phyloP scores from a whole-genome alignment of 768 basidiomycete species.

The Saitozyma podzolica region DNA sequence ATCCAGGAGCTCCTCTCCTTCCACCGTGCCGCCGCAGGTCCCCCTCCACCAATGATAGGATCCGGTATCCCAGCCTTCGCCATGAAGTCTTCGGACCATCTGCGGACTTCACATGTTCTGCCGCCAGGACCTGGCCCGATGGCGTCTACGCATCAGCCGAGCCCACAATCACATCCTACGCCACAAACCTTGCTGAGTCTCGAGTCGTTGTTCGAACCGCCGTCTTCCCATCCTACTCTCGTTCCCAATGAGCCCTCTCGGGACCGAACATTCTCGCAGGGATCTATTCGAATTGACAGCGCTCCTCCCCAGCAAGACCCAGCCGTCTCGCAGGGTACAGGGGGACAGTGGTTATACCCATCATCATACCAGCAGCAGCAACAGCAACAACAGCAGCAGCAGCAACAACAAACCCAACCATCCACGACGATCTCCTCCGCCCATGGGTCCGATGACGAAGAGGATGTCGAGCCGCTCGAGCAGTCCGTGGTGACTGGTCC shows the following conservation, averaged over 20 bases:
- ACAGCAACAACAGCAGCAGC: too few relatives aligned
- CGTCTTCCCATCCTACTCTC: not conserved
- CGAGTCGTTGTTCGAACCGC: constrained; percentile 7
- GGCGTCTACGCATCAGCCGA: not conserved
- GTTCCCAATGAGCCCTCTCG: too few relatives aligned
- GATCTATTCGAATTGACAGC: too few relatives aligned
- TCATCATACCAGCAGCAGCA: too few relatives aligned
- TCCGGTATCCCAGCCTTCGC: too few relatives aligned
- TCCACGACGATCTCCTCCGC: constrained; percentile 6
- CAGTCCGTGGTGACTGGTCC: constrained; percentile 19
- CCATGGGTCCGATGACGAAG: constrained; percentile 31
- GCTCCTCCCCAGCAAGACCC: too few relatives aligned
- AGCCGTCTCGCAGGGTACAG: too few relatives aligned
- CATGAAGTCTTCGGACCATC: too few relatives aligned
- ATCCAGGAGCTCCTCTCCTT: constrained; percentile 37
- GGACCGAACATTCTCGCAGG: too few relatives aligned
- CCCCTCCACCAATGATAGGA: too few relatives aligned
- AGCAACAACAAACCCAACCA: too few relatives aligned
- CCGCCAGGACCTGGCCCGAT: not conserved
- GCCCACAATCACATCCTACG: constrained; percentile 1
- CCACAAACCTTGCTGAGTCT: constrained; percentile 5
- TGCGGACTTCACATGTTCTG: not conserved
- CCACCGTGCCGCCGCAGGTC: constrained; percentile 21
- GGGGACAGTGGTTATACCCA: too few relatives aligned
- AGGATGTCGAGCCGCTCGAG: constrained; percentile 22